Conservation (phyloP, 2,329 filamentous ascomycete genomes). For the Sclerotiophoma versabilis region DNA sequence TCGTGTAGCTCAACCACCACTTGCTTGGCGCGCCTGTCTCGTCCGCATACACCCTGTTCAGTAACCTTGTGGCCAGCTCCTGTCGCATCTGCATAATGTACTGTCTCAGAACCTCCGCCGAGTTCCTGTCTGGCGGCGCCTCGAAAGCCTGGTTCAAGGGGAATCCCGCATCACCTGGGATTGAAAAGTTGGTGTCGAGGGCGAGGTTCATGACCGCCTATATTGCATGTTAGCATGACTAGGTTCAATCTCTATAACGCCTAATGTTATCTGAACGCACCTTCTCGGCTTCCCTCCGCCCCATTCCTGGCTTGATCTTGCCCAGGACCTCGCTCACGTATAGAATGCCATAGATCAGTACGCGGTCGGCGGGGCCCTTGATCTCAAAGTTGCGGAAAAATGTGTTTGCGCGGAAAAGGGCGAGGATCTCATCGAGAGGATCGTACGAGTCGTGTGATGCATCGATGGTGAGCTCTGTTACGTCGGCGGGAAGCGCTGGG, state of each 20-base stretch:
- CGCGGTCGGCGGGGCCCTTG: slow-evolving; percentile 90
- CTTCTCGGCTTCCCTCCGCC: slow-evolving; percentile 71
- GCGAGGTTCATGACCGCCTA: slow-evolving; percentile 87
- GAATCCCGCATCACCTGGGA: slow-evolving; percentile 91
- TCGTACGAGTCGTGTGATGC: slow-evolving; percentile 94
- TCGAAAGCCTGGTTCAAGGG: slow-evolving; percentile 98
- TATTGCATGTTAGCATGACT: neutral
- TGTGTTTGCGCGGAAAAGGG: slow-evolving; percentile 95
- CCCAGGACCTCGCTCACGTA: slow-evolving; percentile 89
- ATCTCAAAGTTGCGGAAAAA: slow-evolving; percentile 99
- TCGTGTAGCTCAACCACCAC: slow-evolving; percentile 98
- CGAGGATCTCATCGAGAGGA: slow-evolving; percentile 90
- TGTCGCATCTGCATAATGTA: slow-evolving; percentile 93
- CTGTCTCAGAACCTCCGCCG: slow-evolving; percentile 85
- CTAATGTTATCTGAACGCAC: slow-evolving; percentile 49
- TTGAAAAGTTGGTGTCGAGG: slow-evolving; percentile 90
- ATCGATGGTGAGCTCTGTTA: slow-evolving; percentile 69
- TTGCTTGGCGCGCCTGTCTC: slow-evolving; percentile 68
- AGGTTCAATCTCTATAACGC: neutral
- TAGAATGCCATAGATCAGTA: slow-evolving; percentile 95
- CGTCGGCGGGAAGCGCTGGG: slow-evolving; percentile 59
- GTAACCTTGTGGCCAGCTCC: slow-evolving; percentile 81
- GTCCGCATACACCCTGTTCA: slow-evolving; percentile 87
- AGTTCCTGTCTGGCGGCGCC: slow-evolving; percentile 82
- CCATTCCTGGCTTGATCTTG: slow-evolving; percentile 81